Evolutionary conservation across 495 filamentous ascomycete species (phyloP), one percentile per base, ranked within the genome.

Genomic region (Staphylotrichum longicolle): DNA sequence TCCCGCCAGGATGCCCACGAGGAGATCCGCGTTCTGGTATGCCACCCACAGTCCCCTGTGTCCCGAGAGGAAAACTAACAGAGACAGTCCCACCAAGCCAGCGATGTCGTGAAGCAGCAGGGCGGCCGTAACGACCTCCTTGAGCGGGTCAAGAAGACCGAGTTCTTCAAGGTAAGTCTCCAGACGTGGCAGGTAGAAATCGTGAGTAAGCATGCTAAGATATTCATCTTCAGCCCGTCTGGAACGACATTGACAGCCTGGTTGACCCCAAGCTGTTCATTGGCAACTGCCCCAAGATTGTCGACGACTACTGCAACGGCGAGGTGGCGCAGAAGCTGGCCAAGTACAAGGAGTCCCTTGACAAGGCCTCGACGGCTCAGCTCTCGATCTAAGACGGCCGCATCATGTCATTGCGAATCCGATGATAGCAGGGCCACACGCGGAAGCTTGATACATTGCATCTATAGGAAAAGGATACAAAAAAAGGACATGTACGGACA

Each of bases 1-100:
- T 90, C 85, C 45, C 81, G 95, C 54, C 94, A 98, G 72, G 89
- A 96, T 32, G 88, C 94, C 4, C 95, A 98, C 72, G 94, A 98
- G 77, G 79, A 91, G 70, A 91, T 98, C 76, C 85, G 89, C 58
- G 89, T 96, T 12, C 81, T 97, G 60, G 66, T 68, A 68, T 37
- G 66, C 45, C 7, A 9, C 4, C 5, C 10, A 47, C 10, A 47
- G 1, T 50, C 8, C 11, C 3, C 20, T 35, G 2, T 0, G 9
- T 3, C 10, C 30, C 41, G 48, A 30, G 14, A 11, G 4, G 12
- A 34, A 12, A 41, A 10, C 41, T 63, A 27, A 58, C 42, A 7
- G 30, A 7, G 10, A 27, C 39, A 68, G 66, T 89, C 85, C n/a
- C 92, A 93, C 74, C 80, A 98, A 77, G 92, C 94, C 5, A 82